phyloP scores from a whole-genome alignment of 2,329 filamentous ascomycete genomes.

The Rhinocladiella mackenziei region DNA sequence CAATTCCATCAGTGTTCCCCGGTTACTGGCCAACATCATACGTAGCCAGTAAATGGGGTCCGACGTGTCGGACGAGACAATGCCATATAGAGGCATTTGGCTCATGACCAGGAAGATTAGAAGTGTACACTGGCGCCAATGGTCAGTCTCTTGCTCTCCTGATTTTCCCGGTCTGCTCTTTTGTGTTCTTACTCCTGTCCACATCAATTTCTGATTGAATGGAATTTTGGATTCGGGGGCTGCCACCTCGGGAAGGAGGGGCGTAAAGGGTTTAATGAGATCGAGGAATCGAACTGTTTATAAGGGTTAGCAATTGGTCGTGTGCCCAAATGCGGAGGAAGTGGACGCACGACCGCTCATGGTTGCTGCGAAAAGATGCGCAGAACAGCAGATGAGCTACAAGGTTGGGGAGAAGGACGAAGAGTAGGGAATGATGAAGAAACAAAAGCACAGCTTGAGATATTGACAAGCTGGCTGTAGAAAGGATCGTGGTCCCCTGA shows the following conservation, averaged over 20 bases:
- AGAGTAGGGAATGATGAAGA: background rate
- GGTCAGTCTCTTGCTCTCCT: slow-evolving; percentile 17
- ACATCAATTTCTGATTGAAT: slow-evolving; percentile 98
- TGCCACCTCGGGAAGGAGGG: slow-evolving; percentile 98
- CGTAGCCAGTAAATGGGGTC: slow-evolving; percentile 99
- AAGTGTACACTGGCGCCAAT: slow-evolving; percentile 64
- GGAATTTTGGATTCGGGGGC: slow-evolving; percentile 97
- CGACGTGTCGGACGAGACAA: slow-evolving; percentile 96
- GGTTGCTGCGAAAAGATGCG: slow-evolving; percentile 15
- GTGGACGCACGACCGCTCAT: slow-evolving; percentile 25
- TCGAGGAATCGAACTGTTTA: slow-evolving; percentile 92
- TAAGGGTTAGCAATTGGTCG: slow-evolving; percentile 16
- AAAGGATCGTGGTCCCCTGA: background rate
- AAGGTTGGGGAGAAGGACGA: background rate
- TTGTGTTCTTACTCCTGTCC: slow-evolving; percentile 62
- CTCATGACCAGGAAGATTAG: slow-evolving; percentile 99
- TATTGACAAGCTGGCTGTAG: background rate
- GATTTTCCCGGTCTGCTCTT: slow-evolving; percentile 3
- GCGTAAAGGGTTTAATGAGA: slow-evolving; percentile 98
- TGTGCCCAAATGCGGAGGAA: slow-evolving; percentile 9
- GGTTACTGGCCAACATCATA: slow-evolving; percentile 99
- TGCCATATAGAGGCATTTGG: slow-evolving; percentile 98
- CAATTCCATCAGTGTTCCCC: slow-evolving; percentile 91
- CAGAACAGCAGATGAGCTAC: background rate
- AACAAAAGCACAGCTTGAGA: background rate